phyloP scores from a whole-genome alignment of 164 flowering plant species.

The Berberis vulgaris region DNA sequence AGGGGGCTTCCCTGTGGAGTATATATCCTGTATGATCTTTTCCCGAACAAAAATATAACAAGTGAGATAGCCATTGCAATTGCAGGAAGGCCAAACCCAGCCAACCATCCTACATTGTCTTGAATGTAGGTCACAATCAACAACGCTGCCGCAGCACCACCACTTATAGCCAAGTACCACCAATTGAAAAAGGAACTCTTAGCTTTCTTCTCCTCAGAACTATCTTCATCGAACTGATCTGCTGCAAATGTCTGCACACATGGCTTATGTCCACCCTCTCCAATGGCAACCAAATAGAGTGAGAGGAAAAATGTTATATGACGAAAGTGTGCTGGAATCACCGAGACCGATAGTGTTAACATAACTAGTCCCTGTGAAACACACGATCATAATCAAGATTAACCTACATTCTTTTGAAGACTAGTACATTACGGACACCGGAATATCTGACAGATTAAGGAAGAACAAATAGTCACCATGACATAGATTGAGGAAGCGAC shows the following conservation, averaged over 20 bases:
- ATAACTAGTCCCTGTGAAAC: conserved; percentile 3
- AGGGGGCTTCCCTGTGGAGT: conserved; percentile 48
- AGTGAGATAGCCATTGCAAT: conserved; percentile 5
- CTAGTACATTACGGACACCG: no score
- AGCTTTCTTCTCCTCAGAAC: conserved; percentile 3
- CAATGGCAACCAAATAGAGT: conserved; percentile 7
- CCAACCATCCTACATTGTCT: conserved; percentile 5
- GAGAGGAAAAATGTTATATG: not conserved
- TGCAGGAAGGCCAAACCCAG: conserved; percentile 6
- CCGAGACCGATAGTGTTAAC: conserved; percentile 5
- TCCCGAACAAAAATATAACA: conserved; percentile 4
- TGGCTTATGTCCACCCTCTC: conserved; percentile 9
- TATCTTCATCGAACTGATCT: conserved; percentile 5
- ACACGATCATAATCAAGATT: not conserved
- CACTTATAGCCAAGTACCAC: conserved; percentile 10
- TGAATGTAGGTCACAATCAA: conserved; percentile 5
- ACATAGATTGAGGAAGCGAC: conserved; percentile 6
- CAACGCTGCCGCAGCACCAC: conserved; percentile 2
- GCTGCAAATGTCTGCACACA: conserved; percentile 9
- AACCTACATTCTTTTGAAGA: no score
- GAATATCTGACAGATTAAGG: no score
- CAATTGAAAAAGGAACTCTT: conserved; percentile 8
- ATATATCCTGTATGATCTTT: conserved; percentile 26
- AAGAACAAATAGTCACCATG: not conserved
- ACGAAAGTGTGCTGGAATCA: not conserved